Conservation (phyloP, 192 early-diverging fungal genomes). For the Helicostylum pulchrum region DNA sequence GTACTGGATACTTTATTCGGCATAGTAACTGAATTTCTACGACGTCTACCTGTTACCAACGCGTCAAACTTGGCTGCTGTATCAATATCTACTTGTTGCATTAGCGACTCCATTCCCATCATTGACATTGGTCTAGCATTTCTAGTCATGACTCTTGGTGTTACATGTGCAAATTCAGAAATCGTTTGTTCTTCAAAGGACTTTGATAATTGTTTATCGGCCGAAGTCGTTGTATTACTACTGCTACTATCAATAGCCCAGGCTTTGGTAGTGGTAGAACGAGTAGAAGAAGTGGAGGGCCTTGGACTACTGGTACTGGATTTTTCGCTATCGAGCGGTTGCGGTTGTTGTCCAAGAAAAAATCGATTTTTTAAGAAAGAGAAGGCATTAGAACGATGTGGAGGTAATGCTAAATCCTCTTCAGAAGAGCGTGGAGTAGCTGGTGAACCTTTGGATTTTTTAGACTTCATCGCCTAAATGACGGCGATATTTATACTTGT, state of each 20-base stretch:
- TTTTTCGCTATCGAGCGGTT: background rate
- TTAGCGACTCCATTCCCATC: constrained; percentile 10
- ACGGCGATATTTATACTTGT: background rate
- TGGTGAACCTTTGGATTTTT: constrained; percentile 2
- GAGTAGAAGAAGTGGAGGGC: background rate
- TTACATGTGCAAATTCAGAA: background rate
- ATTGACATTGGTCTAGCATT: constrained; percentile 3
- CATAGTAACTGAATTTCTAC: no score
- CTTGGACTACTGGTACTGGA: constrained; percentile 1
- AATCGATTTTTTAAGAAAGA: constrained; percentile 18
- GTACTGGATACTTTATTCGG: background rate
- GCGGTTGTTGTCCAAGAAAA: constrained; percentile 7
- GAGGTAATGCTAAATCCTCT: constrained; percentile 3
- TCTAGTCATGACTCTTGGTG: background rate
- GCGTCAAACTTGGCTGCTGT: no score
- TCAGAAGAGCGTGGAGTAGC: background rate
- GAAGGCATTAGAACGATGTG: constrained; percentile 10
- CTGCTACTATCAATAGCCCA: background rate
- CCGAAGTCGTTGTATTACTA: no score
- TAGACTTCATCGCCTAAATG: constrained; percentile 18
- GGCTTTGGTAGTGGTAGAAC: background rate
- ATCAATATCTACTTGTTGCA: no score
- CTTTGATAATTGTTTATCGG: background rate
- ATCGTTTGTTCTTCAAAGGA: constrained; percentile 15
- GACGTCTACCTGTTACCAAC: no score